These are phyloP conservation scores for Pythium apleroticum DNA, from an alignment of 352 stramenopile species.

Conservation along the genomic window DNA sequence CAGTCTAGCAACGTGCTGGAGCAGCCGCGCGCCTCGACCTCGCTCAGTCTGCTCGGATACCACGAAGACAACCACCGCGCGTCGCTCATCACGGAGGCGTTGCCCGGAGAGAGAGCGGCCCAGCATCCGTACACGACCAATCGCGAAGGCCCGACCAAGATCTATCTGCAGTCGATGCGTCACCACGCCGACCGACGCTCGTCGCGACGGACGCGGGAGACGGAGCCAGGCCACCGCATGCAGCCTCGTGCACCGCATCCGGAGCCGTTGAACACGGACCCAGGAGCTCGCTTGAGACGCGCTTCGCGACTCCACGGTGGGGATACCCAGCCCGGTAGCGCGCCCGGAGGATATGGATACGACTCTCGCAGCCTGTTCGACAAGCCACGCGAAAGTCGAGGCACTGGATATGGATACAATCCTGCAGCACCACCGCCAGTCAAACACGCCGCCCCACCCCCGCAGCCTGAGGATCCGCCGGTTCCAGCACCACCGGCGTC, in stretches of 20 bases:
- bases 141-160: conserved; percentile 46
- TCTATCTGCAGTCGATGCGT: conserved; percentile 76
- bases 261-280: conserved; percentile 4
- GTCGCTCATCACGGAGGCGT: conserved; percentile 50
- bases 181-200: conserved; percentile 18
- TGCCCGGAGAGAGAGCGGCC: conserved; percentile 16
- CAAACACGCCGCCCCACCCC: not conserved
- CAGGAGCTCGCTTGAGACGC: not conserved
- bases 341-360: not conserved
- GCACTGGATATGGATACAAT: conserved; percentile 10
- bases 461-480: not conserved
- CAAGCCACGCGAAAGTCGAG: not conserved
- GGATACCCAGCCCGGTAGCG: not conserved
- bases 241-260: not conserved
- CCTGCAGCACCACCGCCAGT: not conserved
- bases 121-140: conserved; percentile 10
- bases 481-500: conserved; percentile 35
- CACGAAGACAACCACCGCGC: conserved; percentile 61
- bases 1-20: conserved; percentile 54
- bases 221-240: conserved; percentile 7
- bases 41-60: conserved; percentile 66
- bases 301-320: not conserved
- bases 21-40: conserved; percentile 49
- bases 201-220: not conserved
- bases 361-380: conserved; percentile 16